Evolutionary conservation across 78 protist genomes (phyloP).

Genomic region (Dictyostelium brefeldianum): DNA sequence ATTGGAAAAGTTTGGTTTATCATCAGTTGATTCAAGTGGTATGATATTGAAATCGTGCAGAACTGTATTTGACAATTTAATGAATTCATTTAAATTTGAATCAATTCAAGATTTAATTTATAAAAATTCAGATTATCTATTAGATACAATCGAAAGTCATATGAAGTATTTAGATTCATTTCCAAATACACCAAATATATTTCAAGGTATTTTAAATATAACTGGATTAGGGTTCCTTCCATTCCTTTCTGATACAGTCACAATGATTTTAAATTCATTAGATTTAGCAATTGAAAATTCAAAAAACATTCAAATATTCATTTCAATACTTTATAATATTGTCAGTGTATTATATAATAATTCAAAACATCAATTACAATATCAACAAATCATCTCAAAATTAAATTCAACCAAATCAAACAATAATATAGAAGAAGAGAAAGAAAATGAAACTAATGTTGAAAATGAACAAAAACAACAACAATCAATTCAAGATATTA

Average conservation of each 20-base stretch:
- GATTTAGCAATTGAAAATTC: constrained; percentile 31
- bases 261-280: constrained; percentile 51
- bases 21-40: constrained; percentile 3
- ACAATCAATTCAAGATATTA: constrained; percentile 46
- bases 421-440: background rate
- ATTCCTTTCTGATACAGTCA: constrained; percentile 48
- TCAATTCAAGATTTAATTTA: constrained; percentile 62
- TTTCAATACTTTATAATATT: constrained; percentile 37
- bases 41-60: constrained; percentile 6
- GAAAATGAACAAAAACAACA: background rate
- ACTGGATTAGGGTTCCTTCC: constrained; percentile 81
- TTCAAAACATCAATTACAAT: constrained; percentile 10
- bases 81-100: constrained; percentile 15
- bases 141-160: constrained; percentile 54
- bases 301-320: constrained; percentile 26
- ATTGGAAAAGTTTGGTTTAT: constrained; percentile 56
- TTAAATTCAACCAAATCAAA: background rate
- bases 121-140: constrained; percentile 67
- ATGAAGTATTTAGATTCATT: constrained; percentile 59
- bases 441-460: no score
- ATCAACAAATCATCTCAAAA: background rate
- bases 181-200: constrained; percentile 75
- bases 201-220: constrained; percentile 67
- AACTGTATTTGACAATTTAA: background rate
- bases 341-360: constrained; percentile 53